A percentile compares a stretch with the other conserved stretches of the same genome.
Evolutionary conservation across 441 rosid species (phyloP).

Genomic region (Aquilaria agallochum): DNA sequence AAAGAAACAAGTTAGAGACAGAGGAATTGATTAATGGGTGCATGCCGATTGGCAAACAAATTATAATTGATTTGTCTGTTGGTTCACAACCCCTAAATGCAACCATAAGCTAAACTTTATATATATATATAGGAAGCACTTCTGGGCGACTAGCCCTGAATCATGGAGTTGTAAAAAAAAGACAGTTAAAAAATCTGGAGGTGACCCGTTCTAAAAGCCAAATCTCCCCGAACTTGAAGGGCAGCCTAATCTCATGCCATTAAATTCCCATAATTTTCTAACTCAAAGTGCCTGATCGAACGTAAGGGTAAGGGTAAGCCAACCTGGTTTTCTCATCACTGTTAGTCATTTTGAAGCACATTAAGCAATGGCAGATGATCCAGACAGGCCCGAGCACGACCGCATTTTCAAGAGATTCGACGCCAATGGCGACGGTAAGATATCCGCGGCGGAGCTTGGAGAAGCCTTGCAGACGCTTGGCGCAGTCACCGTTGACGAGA

Average conservation of each 20-base stretch:
- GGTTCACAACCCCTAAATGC: too few species aligned
- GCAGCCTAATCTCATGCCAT: slow-evolving; percentile 9
- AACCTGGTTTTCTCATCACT: too few species aligned
- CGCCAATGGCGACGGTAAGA: slow-evolving; percentile 68
- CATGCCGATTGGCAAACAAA: too few species aligned
- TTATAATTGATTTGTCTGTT: too few species aligned
- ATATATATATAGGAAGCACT: too few species aligned
- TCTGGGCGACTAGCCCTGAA: too few species aligned
- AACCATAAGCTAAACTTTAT: too few species aligned
- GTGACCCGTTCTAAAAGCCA: slow-evolving; percentile 23
- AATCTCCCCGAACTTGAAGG: slow-evolving; percentile 18
- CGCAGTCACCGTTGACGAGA: slow-evolving; percentile 47
- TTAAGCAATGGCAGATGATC: slow-evolving; percentile 49
- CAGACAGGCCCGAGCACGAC: slow-evolving; percentile 49
- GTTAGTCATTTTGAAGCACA: too few species aligned
- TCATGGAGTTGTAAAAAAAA: too few species aligned
- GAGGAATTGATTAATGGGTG: too few species aligned
- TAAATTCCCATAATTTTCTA: background rate
- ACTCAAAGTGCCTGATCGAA: background rate
- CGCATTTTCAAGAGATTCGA: slow-evolving; percentile 80
- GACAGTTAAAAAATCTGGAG: slow-evolving; percentile 14
- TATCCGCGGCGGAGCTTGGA: slow-evolving; percentile 72
- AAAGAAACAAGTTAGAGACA: too few species aligned
- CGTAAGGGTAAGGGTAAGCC: too few species aligned
- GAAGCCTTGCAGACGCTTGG: slow-evolving; percentile 63